phyloP scores from a whole-genome alignment of 2,329 filamentous ascomycete species.

The Phialophora macrospora region DNA sequence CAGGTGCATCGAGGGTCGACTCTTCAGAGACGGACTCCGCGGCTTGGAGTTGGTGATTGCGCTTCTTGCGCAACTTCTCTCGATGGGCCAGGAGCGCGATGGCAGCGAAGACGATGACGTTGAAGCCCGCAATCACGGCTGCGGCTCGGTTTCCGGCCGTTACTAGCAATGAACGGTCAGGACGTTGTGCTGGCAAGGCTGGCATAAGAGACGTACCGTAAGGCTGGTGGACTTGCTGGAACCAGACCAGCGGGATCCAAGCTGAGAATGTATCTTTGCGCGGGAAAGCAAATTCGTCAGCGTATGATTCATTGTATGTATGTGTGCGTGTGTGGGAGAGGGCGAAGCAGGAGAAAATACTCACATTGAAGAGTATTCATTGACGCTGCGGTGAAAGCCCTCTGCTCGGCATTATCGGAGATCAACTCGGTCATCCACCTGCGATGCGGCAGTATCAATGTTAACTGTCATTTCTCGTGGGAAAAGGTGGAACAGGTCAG shows the following conservation, averaged over 20 bases:
- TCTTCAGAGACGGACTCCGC: neutral
- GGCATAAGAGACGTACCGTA: slow-evolving; percentile 20
- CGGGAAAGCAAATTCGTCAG: slow-evolving; percentile 8
- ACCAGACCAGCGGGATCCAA: slow-evolving; percentile 34
- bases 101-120: slow-evolving; percentile 24
- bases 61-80: slow-evolving; percentile 28
- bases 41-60: slow-evolving; percentile 13
- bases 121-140: slow-evolving; percentile 26
- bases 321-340: no score
- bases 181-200: neutral
- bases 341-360: neutral
- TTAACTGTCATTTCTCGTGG: neutral
- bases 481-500: neutral
- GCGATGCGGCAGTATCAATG: neutral
- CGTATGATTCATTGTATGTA: neutral
- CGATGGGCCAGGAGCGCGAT: slow-evolving; percentile 23
- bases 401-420: slow-evolving; percentile 31
- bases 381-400: slow-evolving; percentile 29
- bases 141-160: slow-evolving; percentile 30
- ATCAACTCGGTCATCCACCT: slow-evolving; percentile 34
- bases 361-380: slow-evolving; percentile 34
- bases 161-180: slow-evolving; percentile 9
- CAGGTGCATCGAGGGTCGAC: neutral
- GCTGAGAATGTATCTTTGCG: slow-evolving; percentile 27
- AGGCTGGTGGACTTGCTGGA: slow-evolving; percentile 32